Percentiles rank a stretch among this genome's conserved stretches.
phyloP scores from a whole-genome alignment of 1,284 basidiomycete genomes.

The Tilletiopsis washingtonensis region DNA sequence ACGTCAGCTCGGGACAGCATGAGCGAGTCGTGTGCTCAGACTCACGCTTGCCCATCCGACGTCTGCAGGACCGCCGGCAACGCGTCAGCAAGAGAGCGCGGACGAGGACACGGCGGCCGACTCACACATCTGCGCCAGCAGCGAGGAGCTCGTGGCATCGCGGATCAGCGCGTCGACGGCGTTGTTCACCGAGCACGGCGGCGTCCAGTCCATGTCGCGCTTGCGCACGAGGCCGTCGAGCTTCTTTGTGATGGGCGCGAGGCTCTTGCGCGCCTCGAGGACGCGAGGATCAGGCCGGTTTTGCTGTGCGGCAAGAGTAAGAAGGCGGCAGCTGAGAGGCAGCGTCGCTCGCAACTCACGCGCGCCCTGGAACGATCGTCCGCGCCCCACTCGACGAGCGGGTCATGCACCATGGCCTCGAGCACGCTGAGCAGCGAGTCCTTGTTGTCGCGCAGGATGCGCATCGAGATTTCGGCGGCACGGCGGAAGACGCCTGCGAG shows the following conservation, averaged over 20 bases:
- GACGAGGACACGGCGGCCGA: neutral
- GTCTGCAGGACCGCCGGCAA: neutral
- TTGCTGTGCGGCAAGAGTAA: neutral
- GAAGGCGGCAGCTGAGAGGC: slow-evolving; percentile 12
- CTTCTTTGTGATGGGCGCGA: slow-evolving; percentile 40
- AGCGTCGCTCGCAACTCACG: neutral
- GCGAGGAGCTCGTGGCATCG: slow-evolving; percentile 34
- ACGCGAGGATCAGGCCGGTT: slow-evolving; percentile 25
- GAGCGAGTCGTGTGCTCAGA: too few species aligned
- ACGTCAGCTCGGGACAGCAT: too few species aligned
- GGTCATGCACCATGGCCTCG: slow-evolving; percentile 96
- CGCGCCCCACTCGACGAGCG: slow-evolving; percentile 90
- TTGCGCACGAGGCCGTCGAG: slow-evolving; percentile 26
- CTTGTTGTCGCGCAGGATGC: slow-evolving; percentile 78
- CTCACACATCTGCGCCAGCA: slow-evolving; percentile 41
- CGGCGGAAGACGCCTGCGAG: slow-evolving; percentile 74
- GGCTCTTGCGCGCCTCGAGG: slow-evolving; percentile 33
- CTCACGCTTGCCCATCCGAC: slow-evolving; percentile 5
- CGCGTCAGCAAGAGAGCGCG: neutral
- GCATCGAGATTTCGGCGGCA: slow-evolving; percentile 83
- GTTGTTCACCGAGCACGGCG: slow-evolving; percentile 37
- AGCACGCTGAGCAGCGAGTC: slow-evolving; percentile 93
- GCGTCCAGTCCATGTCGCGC: slow-evolving; percentile 6
- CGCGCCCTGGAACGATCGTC: slow-evolving; percentile 34
- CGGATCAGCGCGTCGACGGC: slow-evolving; percentile 44